These are phyloP conservation scores for Scedosporium minutisporum DNA, from an alignment of 2,329 filamentous ascomycete species.

Conservation along the genomic window DNA sequence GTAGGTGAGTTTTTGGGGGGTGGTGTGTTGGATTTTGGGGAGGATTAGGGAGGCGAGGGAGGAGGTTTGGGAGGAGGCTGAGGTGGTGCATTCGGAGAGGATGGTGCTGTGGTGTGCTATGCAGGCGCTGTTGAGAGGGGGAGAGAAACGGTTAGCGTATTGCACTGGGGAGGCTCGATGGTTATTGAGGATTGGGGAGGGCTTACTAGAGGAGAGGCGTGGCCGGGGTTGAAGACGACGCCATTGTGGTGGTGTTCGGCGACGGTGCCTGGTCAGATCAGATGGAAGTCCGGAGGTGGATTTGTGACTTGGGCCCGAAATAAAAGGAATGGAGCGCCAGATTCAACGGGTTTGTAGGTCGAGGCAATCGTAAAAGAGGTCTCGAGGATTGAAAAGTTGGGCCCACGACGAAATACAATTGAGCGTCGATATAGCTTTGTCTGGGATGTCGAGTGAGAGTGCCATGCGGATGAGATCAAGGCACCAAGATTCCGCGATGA, in stretches of 20 bases:
- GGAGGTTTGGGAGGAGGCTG: conserved; percentile 71
- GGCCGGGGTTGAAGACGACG: conserved; percentile 57
- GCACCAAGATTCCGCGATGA: neutral
- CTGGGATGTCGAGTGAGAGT: conserved; percentile 1
- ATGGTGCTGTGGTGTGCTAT: conserved; percentile 92
- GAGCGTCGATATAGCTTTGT: neutral
- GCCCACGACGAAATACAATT: neutral
- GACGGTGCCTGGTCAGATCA: neutral
- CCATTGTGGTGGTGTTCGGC: conserved; percentile 37
- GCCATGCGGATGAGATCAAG: neutral
- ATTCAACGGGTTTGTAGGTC: neutral
- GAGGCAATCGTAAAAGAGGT: neutral
- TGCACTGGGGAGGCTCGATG: no score
- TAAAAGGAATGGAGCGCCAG: neutral
- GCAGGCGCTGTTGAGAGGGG: conserved; percentile 56
- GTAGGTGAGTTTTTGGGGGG: conserved; percentile 83
- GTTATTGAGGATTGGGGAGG: neutral
- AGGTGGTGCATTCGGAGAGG: conserved; percentile 83
- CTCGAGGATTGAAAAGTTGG: neutral
- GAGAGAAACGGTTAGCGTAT: neutral
- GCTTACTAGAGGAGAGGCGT: conserved; percentile 67
- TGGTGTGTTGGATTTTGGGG: conserved; percentile 78
- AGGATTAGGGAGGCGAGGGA: conserved; percentile 89
- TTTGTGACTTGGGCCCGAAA: neutral
- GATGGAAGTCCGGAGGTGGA: neutral